These are phyloP conservation scores for Lophiostoma macrostomum DNA, from an alignment of 495 filamentous ascomycete species.

Conservation along the genomic window DNA sequence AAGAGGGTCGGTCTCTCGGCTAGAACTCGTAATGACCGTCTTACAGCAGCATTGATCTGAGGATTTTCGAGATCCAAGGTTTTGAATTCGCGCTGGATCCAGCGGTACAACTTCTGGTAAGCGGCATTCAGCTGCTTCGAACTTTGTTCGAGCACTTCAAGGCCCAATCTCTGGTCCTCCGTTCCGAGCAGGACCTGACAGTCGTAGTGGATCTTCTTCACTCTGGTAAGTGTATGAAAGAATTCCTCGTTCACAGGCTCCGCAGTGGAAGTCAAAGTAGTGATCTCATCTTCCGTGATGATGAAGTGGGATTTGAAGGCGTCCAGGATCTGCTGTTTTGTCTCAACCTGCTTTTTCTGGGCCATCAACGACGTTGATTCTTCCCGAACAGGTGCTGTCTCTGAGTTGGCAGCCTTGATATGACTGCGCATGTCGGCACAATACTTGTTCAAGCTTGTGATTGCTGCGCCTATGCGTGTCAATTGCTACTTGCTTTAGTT, in stretches of 20 bases:
- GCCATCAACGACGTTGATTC: constrained; percentile 73
- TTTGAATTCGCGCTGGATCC: constrained; percentile 93
- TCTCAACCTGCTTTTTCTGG: constrained; percentile 74
- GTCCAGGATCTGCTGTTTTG: constrained; percentile 78
- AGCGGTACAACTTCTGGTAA: constrained; percentile 91
- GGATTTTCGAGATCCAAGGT: constrained; percentile 90
- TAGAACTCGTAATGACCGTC: constrained; percentile 78
- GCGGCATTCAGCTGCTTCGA: constrained; percentile 81
- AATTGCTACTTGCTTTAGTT: constrained; percentile 64
- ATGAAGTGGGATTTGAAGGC: constrained; percentile 84
- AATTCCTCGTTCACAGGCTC: constrained; percentile 84
- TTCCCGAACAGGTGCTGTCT: constrained; percentile 72
- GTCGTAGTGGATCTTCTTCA: constrained; percentile 83
- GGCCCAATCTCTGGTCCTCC: constrained; percentile 79
- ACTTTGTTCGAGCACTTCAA: constrained; percentile 88
- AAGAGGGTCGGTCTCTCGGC: constrained; percentile 88
- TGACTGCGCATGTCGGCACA: constrained; percentile 79
- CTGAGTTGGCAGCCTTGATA: constrained; percentile 67
- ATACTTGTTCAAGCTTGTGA: constrained; percentile 72
- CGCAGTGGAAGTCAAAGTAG: constrained; percentile 66
- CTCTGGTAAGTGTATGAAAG: constrained; percentile 73
- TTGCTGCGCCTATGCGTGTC: constrained; percentile 74
- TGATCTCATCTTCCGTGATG: constrained; percentile 73
- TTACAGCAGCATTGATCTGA: constrained; percentile 81
- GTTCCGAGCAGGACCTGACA: constrained; percentile 85